A percentile compares a stretch with the other conserved stretches of the same genome.
Conservation (phyloP, 768 basidiomycete genomes). For the Pisolithus microcarpus region DNA sequence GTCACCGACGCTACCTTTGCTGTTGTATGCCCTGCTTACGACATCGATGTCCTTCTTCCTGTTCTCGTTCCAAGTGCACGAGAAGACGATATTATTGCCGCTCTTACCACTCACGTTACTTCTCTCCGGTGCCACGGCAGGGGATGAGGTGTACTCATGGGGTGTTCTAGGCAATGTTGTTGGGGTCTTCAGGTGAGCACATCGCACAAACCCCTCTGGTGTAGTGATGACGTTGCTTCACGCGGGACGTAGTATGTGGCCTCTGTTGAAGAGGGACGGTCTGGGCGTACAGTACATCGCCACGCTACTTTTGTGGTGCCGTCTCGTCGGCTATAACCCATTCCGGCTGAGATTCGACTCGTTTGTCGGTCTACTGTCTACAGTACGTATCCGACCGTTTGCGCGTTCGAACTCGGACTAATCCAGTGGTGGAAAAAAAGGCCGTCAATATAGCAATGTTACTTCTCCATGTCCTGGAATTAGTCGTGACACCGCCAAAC, state of each 20-base stretch:
- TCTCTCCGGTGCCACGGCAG: constrained; percentile 40
- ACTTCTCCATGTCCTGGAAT: constrained; percentile 58
- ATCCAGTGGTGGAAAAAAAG: constrained; percentile 22
- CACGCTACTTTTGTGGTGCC: constrained; percentile 72
- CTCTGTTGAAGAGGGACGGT: constrained; percentile 73
- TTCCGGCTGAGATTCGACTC: constrained; percentile 37
- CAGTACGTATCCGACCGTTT: constrained; percentile 28
- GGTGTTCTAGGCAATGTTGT: constrained; percentile 59
- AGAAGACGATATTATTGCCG: constrained; percentile 85
- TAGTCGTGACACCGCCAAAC: constrained; percentile 52
- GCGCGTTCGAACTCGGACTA: background rate
- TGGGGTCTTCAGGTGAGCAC: constrained; percentile 74
- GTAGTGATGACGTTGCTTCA: too few relatives aligned
- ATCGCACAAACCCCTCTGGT: background rate
- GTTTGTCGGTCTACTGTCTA: constrained; percentile 46
- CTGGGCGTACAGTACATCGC: constrained; percentile 68
- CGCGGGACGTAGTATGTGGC: constrained; percentile 74
- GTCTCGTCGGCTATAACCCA: constrained; percentile 71
- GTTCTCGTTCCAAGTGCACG: constrained; percentile 95
- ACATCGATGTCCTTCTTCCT: constrained; percentile 90
- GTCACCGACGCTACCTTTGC: constrained; percentile 54
- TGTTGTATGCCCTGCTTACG: constrained; percentile 75
- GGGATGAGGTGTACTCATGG: constrained; percentile 25
- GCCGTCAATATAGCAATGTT: constrained; percentile 48
- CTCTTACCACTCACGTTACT: constrained; percentile 79